Percentiles rank a stretch among this genome's conserved stretches.
Evolutionary conservation across 208 protist species (phyloP).

Genomic region (Crithidia bombi): DNA sequence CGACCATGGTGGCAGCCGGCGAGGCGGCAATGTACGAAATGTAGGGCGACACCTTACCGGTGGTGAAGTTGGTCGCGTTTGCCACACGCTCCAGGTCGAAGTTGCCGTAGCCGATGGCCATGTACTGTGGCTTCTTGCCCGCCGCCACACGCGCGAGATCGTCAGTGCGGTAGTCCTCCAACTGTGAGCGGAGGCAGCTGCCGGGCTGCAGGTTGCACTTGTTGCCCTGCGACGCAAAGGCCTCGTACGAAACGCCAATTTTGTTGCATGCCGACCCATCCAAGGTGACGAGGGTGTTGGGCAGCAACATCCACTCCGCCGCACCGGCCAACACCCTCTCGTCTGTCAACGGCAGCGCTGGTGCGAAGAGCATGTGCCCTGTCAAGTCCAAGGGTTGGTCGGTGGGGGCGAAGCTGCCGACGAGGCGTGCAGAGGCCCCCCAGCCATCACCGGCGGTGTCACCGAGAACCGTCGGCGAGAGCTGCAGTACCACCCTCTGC

Average conservation of each 20-base stretch:
- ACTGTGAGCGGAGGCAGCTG: constrained; percentile 80
- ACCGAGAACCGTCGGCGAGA: constrained; percentile 51
- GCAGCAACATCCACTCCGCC: constrained; percentile 82
- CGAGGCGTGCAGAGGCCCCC: constrained; percentile 54
- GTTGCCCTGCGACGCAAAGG: constrained; percentile 77
- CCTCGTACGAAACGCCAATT: constrained; percentile 90
- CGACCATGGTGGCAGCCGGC: constrained; percentile 67
- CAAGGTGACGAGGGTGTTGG: constrained; percentile 62
- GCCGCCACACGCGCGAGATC: constrained; percentile 52
- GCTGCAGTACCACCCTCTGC: constrained; percentile 37
- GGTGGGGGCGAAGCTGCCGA: constrained; percentile 73
- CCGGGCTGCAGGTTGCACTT: constrained; percentile 59
- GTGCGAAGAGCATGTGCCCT: constrained; percentile 79
- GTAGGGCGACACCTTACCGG: constrained; percentile 44
- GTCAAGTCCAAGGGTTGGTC: constrained; percentile 65
- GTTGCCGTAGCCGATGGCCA: constrained; percentile 60
- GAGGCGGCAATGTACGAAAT: constrained; percentile 51
- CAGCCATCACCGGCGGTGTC: constrained; percentile 39
- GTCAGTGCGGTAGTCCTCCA: constrained; percentile 73
- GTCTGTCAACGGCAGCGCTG: constrained; percentile 38
- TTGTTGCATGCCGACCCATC: constrained; percentile 88
- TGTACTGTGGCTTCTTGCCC: constrained; percentile 56
- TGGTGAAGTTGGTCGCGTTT: neutral
- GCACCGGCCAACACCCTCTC: constrained; percentile 49
- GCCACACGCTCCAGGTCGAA: constrained; percentile 39